Evolutionary conservation across 352 stramenopile genomes (phyloP), one percentile per base, ranked within the genome.

Genomic region (Pelagophyceae sp.): DNA sequence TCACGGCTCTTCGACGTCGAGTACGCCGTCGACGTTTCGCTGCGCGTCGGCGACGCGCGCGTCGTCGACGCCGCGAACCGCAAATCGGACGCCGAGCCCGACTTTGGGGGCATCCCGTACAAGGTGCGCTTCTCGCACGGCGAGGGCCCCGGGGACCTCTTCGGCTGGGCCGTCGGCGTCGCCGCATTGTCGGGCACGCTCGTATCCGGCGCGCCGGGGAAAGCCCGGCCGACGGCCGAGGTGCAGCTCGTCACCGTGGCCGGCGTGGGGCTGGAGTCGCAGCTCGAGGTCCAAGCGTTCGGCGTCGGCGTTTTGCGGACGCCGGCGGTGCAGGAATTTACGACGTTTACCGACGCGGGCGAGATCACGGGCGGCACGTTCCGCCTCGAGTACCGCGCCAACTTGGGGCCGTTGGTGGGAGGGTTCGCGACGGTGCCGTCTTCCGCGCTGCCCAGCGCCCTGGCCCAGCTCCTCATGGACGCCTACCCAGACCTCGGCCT

Each of bases 281-380:
- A 6, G 5, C 15, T 2, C n/a, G 67, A 74, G 67, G 37, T 74
- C 35, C 67, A 74, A 37, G 33, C 67, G 15, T 74, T 38, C 29
- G 35, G 37, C 6, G 67, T 74, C 17, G 67, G 67, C 3, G 67
- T 74, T 2, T 33, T 74, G 25, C 5, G 11, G 2, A 33, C 51
- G 67, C 33, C 67, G 31, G 80, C 81, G 51, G 67, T 79, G 1
- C 80, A 87, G 38, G 75, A 81, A 51, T 85, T 88, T 70, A 81
- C 78, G 45, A 84, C 80, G 37, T 85, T 76, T 45, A 79, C 82
- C 64, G 51, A 81, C 76, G 23, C 72, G 51, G 77, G 79, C 37
- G 80, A 83, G 80, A 82, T 54, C 25, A 77, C 87, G 29, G 20
- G n/a, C 35, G 84, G 84, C 33, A 77, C 72, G 50, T 88, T 88